These are phyloP conservation scores for Pichia sp. DNA, from an alignment of 1,139 yeast genomes.

Conservation along the genomic window DNA sequence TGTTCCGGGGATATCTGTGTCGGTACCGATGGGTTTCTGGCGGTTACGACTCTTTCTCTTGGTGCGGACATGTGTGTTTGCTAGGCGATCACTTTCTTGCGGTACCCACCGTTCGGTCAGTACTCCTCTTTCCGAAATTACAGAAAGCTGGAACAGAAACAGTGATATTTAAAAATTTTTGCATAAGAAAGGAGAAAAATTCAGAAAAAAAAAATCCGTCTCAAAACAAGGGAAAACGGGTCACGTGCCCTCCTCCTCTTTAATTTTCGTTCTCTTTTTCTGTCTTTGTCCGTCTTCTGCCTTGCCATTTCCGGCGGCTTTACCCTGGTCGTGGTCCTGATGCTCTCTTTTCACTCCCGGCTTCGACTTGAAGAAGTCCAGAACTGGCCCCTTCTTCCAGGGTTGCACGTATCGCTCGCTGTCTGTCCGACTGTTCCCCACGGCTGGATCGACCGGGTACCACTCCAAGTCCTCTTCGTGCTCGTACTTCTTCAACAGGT, in stretches of 20 bases:
- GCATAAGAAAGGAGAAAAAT: not conserved
- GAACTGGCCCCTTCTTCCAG: constrained; percentile 21
- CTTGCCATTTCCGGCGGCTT: not conserved
- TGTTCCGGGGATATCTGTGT: constrained; percentile 90
- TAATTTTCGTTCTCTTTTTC: not conserved
- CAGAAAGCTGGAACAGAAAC: not conserved
- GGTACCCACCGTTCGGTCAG: not conserved
- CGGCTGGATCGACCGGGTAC: constrained; percentile 55
- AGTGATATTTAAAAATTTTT: not conserved
- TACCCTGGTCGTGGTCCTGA: not conserved
- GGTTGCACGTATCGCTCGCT: constrained; percentile 45
- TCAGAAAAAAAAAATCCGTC: not conserved
- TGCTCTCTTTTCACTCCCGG: not conserved
- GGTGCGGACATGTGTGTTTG: constrained; percentile 65
- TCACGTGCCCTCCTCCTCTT: not conserved
- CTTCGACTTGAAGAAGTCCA: not conserved
- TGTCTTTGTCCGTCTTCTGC: not conserved
- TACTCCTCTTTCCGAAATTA: not conserved
- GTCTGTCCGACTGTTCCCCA: constrained; percentile 58
- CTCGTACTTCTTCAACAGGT: constrained; percentile 31
- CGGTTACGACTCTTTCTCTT: constrained; percentile 62
- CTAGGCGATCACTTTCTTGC: not conserved
- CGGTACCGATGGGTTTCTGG: constrained; percentile 73
- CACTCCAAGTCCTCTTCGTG: constrained; percentile 44
- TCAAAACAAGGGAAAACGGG: not conserved